Evolutionary conservation across 306 rosid genomes (phyloP), one percentile per base, ranked within the genome.

Genomic region (Prunus armeniaca): DNA sequence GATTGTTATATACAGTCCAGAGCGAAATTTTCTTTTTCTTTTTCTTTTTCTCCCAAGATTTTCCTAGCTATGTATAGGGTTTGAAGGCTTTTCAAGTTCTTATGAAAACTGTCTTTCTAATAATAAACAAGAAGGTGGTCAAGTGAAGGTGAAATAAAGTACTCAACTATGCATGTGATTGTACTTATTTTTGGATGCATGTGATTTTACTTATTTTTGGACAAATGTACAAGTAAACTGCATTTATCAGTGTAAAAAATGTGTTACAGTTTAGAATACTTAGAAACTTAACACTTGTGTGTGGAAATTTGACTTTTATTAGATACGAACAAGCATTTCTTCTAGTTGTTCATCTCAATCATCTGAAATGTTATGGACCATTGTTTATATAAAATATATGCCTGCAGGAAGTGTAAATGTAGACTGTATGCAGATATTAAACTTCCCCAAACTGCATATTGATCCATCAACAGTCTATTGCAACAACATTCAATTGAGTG

Each of bases 211-310:
- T 60, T 54, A 55, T 30, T 58, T 34, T 30, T 65, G 4, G 69
- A 43, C 28, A 67, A 25, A 67, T 67, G 38, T 61, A 24, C 19
- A 61, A 61, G 27, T 27, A 61, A 28, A 67, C 72, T 67, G 72
- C 72, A 67, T 45, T 32, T 38, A 6, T 12, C 12, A 71, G 30
- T n/a, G 18, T 32, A 20, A n/a, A 3, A 3, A 22, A 32, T 12
- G 55, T 77, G 24, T 57, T 76, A 43, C 47, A 17, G 55, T 76
- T 45, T 2, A 54, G 34, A 46, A 3, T 46, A 61, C 12, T 58
- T 60, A 3, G 54, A 76, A 55, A 32, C 61, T 12, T 22, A 5
- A 57, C 30, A 72, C 49, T 50, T 57, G 30, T 45, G 3, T n/a
- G 13, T 69, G n/a, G 43, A 43, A 10, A 65, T 17, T 63, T 10